These are phyloP conservation scores for Phlebiopsis gigantea DNA, from an alignment of 768 basidiomycete genomes.

Conservation along the genomic window DNA sequence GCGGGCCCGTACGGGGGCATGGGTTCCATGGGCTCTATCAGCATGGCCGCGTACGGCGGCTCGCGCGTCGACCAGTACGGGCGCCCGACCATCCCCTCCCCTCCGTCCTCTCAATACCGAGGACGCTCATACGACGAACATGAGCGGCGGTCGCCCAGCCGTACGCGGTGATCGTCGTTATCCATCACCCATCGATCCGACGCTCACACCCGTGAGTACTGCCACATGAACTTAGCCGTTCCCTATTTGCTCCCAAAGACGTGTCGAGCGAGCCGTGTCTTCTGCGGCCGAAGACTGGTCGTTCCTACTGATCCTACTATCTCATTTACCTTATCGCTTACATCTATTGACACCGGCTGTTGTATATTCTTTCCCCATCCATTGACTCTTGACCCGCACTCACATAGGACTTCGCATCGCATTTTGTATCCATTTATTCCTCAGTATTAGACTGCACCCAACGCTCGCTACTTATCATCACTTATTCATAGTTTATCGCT, in stretches of 20 bases:
- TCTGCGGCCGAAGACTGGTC: background rate
- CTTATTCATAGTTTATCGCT: background rate
- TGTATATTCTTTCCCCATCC: background rate
- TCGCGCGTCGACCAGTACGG: conserved; percentile 13
- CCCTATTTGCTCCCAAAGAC: background rate
- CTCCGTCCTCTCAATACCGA: conserved; percentile 21
- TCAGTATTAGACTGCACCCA: background rate
- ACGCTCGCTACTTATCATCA: background rate
- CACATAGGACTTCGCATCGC: conserved; percentile 2
- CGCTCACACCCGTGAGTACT: background rate
- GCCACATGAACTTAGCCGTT: conserved; percentile 3
- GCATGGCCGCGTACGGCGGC: conserved; percentile 17
- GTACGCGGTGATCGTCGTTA: conserved; percentile 12
- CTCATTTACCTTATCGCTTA: conserved; percentile 8
- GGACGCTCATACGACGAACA: conserved; percentile 21
- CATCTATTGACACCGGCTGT: conserved; percentile 3
- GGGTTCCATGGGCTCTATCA: conserved; percentile 6
- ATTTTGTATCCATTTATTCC: conserved; percentile 1
- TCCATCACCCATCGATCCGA: conserved; percentile 8
- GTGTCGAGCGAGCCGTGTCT: background rate
- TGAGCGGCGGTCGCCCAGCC: conserved; percentile 12
- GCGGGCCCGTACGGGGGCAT: conserved; percentile 10
- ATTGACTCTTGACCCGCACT: background rate
- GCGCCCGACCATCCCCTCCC: conserved; percentile 18
- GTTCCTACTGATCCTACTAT: background rate